These are phyloP conservation scores for Astragalus glycyphyllos DNA, from an alignment of 306 rosid species.

Conservation along the genomic window DNA sequence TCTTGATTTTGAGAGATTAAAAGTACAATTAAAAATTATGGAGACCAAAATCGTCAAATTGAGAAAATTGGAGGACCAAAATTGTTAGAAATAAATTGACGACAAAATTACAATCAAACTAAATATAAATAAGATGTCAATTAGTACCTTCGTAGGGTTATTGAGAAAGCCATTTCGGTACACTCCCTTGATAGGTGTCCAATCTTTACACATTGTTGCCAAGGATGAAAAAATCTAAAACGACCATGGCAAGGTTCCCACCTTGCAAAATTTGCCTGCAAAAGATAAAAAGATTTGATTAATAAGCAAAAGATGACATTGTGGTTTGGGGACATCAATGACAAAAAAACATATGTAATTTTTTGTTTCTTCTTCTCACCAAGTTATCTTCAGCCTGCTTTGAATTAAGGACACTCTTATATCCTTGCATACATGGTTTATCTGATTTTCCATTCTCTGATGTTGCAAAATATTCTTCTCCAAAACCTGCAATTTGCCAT, in stretches of 20 bases:
- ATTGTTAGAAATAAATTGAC: no score
- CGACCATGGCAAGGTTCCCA: slow-evolving; percentile 65
- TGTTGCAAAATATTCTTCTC: slow-evolving; percentile 45
- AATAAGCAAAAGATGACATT: neutral
- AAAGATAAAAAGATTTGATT: neutral
- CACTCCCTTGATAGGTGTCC: slow-evolving; percentile 58
- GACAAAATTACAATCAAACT: no score
- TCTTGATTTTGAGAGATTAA: no score
- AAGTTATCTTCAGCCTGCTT: slow-evolving; percentile 55
- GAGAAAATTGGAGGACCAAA: no score
- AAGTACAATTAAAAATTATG: no score
- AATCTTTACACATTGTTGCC: slow-evolving; percentile 60
- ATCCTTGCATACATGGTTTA: slow-evolving; percentile 49
- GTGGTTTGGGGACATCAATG: neutral
- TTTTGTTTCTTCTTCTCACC: slow-evolving; percentile 38
- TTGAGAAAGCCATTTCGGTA: slow-evolving; percentile 51
- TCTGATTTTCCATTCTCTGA: slow-evolving; percentile 18
- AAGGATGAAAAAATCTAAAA: slow-evolving; percentile 57
- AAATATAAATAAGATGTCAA: neutral
- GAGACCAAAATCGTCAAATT: no score
- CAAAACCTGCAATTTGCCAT: slow-evolving; percentile 46
- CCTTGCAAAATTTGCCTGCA: slow-evolving; percentile 60
- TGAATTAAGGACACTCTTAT: slow-evolving; percentile 53
- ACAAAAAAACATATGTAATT: neutral
- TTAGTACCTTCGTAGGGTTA: slow-evolving; percentile 35